These are phyloP conservation scores for Isabelozyma rhagii DNA, from an alignment of 805 yeast species.

Conservation along the genomic window DNA sequence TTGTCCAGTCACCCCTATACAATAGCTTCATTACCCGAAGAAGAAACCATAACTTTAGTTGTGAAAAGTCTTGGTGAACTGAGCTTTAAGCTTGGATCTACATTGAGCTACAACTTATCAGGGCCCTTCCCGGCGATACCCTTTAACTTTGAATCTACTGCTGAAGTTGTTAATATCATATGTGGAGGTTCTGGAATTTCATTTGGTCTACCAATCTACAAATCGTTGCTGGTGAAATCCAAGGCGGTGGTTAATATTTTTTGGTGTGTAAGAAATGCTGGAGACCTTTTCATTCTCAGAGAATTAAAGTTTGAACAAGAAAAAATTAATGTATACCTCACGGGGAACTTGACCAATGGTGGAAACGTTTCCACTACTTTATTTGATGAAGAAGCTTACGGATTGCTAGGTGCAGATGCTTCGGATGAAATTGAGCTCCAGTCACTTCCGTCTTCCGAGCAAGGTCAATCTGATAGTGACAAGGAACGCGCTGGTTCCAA, in stretches of 20 bases:
- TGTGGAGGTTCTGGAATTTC: constrained; percentile 79
- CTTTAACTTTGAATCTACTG: constrained; percentile 43
- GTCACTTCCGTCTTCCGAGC: constrained; percentile 12
- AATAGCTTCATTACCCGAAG: constrained; percentile 44
- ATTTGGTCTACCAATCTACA: constrained; percentile 52
- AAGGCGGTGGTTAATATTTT: constrained; percentile 33
- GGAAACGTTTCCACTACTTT: neutral
- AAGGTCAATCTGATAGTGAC: neutral
- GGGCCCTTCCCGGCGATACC: constrained; percentile 45
- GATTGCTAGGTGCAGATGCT: constrained; percentile 16
- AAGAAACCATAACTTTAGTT: constrained; percentile 40
- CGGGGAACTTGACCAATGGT: constrained; percentile 14
- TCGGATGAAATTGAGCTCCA: constrained; percentile 19
- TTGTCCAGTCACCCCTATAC: constrained; percentile 70
- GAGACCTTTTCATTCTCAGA: constrained; percentile 47
- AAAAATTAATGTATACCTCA: constrained; percentile 38
- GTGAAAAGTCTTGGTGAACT: constrained; percentile 36
- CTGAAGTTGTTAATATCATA: constrained; percentile 49
- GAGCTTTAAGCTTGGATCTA: constrained; percentile 5
- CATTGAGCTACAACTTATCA: constrained; percentile 10
- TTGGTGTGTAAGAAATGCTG: constrained; percentile 52
- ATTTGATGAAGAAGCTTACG: constrained; percentile 14
- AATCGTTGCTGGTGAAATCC: constrained; percentile 28
- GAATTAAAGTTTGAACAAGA: constrained; percentile 25
- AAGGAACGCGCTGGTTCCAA: neutral